phyloP scores from a whole-genome alignment of 345 rosid genomes.

The Geranium brycei region DNA sequence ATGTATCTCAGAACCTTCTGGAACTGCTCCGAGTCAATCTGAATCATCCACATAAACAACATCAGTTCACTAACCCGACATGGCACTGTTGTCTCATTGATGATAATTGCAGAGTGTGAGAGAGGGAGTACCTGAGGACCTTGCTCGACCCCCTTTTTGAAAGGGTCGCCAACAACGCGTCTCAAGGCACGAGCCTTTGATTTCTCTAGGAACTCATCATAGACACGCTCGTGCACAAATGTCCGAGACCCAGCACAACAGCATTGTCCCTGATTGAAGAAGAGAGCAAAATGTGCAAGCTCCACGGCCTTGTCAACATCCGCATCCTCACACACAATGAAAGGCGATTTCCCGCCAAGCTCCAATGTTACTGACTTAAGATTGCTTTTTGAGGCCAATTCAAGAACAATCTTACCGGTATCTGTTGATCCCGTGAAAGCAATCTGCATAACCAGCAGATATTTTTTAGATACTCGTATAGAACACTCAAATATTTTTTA shows the following conservation, averaged over 20 bases:
- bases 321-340: conserved; percentile 85
- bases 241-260: conserved; percentile 97
- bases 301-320: conserved; percentile 79
- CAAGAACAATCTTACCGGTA: conserved; percentile 61
- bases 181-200: conserved; percentile 65
- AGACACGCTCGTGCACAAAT: conserved; percentile 66
- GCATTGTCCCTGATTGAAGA: conserved; percentile 99
- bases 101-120: too few relatives aligned
- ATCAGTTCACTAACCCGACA: background rate
- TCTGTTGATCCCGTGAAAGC: conserved; percentile 90
- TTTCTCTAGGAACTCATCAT: conserved; percentile 82
- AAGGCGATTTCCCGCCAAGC: conserved; percentile 96
- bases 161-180: conserved; percentile 89
- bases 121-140: conserved; percentile 59
- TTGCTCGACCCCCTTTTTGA: conserved; percentile 71
- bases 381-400: conserved; percentile 79
- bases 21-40: conserved; percentile 73
- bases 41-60: conserved; percentile 2
- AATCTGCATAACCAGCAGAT: conserved; percentile 34
- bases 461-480: background rate
- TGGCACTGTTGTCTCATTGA: too few relatives aligned
- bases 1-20: conserved; percentile 69
- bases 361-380: conserved; percentile 88
- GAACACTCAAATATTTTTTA: background rate
- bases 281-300: conserved; percentile 81